Evolutionary conservation across 192 early-diverging fungal genomes (phyloP).

Genomic region (Tieghemiomyces parasiticus): DNA sequence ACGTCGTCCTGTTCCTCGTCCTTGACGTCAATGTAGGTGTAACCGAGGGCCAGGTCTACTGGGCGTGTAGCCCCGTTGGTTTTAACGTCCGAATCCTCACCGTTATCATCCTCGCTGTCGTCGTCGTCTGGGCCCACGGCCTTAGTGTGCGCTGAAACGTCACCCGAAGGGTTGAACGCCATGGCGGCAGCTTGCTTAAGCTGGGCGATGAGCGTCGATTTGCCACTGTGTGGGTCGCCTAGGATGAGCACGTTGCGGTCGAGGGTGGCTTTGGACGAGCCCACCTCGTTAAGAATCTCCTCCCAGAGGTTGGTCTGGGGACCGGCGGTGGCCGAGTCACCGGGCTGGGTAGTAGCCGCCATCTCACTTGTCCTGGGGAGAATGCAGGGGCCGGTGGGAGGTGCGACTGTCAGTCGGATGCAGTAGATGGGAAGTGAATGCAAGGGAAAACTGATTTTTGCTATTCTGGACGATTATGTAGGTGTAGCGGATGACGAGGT

Average conservation of each 20-base stretch:
- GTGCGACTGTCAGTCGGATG: no score
- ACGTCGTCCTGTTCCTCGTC: slow-evolving; percentile 79
- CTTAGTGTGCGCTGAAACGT: background rate
- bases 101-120: background rate
- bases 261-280: slow-evolving; percentile 56
- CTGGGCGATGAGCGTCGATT: slow-evolving; percentile 61
- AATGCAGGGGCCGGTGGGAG: no score
- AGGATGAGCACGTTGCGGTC: slow-evolving; percentile 70
- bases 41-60: slow-evolving; percentile 76
- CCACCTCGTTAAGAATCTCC: slow-evolving; percentile 56
- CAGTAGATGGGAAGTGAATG: no score
- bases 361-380: no score
- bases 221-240: slow-evolving; percentile 73
- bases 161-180: slow-evolving; percentile 13
- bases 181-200: slow-evolving; percentile 25
- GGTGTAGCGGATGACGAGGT: no score
- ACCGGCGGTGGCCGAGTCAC: no score
- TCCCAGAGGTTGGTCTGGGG: slow-evolving; percentile 64
- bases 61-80: no score
- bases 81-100: background rate
- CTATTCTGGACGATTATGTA: no score
- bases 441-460: no score
- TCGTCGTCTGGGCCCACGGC: slow-evolving; percentile 1
- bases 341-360: no score
- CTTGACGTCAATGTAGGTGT: slow-evolving; percentile 65